Conservation (phyloP, 176 grass and related monocot genomes). For the Oryza glaberrima region DNA sequence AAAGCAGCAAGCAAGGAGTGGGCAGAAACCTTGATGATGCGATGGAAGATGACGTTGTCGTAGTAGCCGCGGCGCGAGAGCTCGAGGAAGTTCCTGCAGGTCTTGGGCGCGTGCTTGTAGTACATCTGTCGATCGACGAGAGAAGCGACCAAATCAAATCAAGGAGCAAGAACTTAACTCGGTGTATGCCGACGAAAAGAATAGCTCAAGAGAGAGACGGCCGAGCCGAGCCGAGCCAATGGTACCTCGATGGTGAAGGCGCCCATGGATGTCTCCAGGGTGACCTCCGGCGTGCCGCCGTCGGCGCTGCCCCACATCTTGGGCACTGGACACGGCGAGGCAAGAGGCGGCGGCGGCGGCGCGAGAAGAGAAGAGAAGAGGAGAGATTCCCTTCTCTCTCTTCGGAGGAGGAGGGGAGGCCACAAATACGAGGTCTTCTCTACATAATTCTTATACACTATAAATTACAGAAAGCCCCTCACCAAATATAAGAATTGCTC, state of each 20-base stretch:
- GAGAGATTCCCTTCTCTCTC: neutral
- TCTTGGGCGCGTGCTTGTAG: conserved; percentile 96
- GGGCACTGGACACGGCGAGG: neutral
- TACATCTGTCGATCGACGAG: conserved; percentile 63
- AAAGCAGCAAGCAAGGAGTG: neutral
- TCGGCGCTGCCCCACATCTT: conserved; percentile 66
- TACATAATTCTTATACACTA: neutral
- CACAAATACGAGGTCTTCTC: neutral
- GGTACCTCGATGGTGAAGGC: conserved; percentile 80
- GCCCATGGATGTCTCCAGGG: conserved; percentile 90
- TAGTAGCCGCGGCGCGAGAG: conserved; percentile 82
- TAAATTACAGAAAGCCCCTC: neutral
- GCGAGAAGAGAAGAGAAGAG: neutral
- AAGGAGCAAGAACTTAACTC: neutral
- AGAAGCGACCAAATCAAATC: conserved; percentile 12
- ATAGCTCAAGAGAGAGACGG: neutral
- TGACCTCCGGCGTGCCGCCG: conserved; percentile 78
- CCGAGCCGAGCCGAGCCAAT: neutral
- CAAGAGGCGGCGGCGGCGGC: neutral
- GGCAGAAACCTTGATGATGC: conserved; percentile 85
- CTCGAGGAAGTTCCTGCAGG: conserved; percentile 93
- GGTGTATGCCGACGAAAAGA: no score
- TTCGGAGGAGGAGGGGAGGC: neutral
- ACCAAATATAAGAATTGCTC: no score
- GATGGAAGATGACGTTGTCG: conserved; percentile 89